These are phyloP conservation scores for Aspergillus awamori DNA, from an alignment of 2,329 filamentous ascomycete species.

Conservation along the genomic window DNA sequence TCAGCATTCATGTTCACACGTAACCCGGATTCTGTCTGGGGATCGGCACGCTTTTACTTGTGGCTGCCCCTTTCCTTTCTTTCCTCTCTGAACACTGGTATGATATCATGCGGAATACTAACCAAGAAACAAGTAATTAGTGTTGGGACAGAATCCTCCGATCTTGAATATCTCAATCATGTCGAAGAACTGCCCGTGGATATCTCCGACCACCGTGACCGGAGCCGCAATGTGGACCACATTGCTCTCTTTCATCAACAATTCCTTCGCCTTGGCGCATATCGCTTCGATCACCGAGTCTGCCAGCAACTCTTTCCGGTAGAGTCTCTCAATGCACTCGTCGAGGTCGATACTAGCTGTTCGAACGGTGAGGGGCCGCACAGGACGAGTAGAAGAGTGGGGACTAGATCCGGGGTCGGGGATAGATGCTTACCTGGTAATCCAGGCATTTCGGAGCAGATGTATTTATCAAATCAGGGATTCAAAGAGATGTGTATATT, in stretches of 20 bases:
- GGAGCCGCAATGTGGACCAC: conserved; percentile 95
- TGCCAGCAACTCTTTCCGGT: conserved; percentile 94
- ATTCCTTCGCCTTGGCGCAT: conserved; percentile 98
- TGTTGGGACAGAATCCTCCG: conserved; percentile 94
- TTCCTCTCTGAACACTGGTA: background rate
- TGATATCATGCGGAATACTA: conserved; percentile 20
- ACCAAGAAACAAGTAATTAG: conserved; percentile 98
- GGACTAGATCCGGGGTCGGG: background rate
- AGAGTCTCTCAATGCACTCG: conserved; percentile 95
- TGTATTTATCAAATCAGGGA: conserved; percentile 3
- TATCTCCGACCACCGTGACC: conserved; percentile 96
- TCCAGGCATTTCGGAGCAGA: conserved; percentile 45
- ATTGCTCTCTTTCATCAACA: conserved; percentile 99
- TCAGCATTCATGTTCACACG: conserved; percentile 12
- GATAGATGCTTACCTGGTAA: conserved; percentile 43
- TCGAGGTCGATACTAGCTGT: conserved; percentile 94
- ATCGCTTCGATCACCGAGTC: conserved; percentile 98
- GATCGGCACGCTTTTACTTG: background rate
- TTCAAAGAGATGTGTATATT: conserved; percentile 8
- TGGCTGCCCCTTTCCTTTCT: background rate
- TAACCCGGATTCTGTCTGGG: background rate
- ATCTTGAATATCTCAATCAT: conserved; percentile 99
- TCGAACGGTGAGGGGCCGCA: conserved; percentile 16
- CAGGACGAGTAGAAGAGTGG: background rate
- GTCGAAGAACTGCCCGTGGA: conserved; percentile 98